Evolutionary conservation across 2,329 filamentous ascomycete species (phyloP).

Genomic region (Colletotrichum sp.): DNA sequence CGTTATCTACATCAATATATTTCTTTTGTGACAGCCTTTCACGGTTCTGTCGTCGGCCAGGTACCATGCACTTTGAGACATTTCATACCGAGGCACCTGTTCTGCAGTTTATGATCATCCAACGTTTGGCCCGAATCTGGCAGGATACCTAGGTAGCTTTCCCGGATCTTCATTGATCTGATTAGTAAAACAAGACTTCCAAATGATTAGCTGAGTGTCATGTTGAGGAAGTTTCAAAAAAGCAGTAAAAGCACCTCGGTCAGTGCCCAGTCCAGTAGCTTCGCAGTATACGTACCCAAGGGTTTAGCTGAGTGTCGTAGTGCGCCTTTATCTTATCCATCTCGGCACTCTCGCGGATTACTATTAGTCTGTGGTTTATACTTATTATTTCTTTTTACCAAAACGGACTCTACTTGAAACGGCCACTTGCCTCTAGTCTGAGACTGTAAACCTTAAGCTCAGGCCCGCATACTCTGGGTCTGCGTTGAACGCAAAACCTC

Average conservation of each 20-base stretch:
- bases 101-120: fast-evolving
- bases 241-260: too few relatives aligned
- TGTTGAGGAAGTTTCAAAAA: too few relatives aligned
- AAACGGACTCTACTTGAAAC: background rate
- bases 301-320: too few relatives aligned
- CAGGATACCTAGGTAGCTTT: background rate
- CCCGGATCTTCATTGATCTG: too few relatives aligned
- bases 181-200: too few relatives aligned
- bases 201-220: too few relatives aligned
- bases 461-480: background rate
- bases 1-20: background rate
- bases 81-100: background rate
- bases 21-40: background rate
- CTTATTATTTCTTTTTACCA: background rate
- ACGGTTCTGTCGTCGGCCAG: background rate
- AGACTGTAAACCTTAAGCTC: background rate
- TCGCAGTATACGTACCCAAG: too few relatives aligned
- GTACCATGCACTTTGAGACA: background rate
- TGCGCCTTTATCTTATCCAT: background rate
- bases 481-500: background rate
- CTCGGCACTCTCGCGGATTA: background rate
- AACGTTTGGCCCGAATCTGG: fast-evolving
- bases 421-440: background rate
- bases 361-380: too few relatives aligned
- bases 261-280: too few relatives aligned